Percentiles rank a stretch among this genome's conserved stretches.
These are phyloP conservation scores for Pseudocercospora musae DNA, from an alignment of 2,329 filamentous ascomycete genomes.

Conservation along the genomic window DNA sequence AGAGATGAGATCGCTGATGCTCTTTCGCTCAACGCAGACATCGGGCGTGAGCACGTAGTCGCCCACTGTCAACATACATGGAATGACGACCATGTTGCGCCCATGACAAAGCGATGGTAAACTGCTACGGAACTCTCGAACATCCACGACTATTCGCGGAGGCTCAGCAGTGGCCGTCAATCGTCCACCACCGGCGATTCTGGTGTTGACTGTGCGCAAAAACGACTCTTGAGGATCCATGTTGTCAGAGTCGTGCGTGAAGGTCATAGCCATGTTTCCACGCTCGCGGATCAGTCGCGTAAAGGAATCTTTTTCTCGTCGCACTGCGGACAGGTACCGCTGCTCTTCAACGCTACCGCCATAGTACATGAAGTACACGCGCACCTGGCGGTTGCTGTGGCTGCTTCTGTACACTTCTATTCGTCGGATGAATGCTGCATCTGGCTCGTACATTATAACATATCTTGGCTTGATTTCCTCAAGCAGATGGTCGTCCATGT, in stretches of 20 bases:
- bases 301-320: conserved; percentile 95
- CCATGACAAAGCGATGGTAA: conserved; percentile 89
- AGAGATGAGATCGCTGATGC: conserved; percentile 81
- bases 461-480: conserved; percentile 92
- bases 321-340: conserved; percentile 80
- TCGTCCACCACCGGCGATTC: conserved; percentile 89
- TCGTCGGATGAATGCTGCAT: conserved; percentile 86
- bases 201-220: conserved; percentile 90
- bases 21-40: conserved; percentile 94
- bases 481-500: conserved; percentile 93
- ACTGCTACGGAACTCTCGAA: conserved; percentile 91
- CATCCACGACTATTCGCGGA: conserved; percentile 88
- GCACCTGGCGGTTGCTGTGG: conserved; percentile 81
- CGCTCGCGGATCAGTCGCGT: conserved; percentile 93
- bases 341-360: conserved; percentile 93
- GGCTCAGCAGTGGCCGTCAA: conserved; percentile 80
- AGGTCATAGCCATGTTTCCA: conserved; percentile 81
- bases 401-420: conserved; percentile 96
- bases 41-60: conserved; percentile 91
- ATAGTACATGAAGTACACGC: conserved; percentile 97
- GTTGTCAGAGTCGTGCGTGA: conserved; percentile 67
- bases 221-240: conserved; percentile 89
- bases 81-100: conserved; percentile 80
- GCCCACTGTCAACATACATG: conserved; percentile 92
- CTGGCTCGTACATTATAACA: conserved; percentile 98